These are phyloP conservation scores for Pseudozyma pruni DNA, from an alignment of 1,284 basidiomycete species.

Conservation along the genomic window DNA sequence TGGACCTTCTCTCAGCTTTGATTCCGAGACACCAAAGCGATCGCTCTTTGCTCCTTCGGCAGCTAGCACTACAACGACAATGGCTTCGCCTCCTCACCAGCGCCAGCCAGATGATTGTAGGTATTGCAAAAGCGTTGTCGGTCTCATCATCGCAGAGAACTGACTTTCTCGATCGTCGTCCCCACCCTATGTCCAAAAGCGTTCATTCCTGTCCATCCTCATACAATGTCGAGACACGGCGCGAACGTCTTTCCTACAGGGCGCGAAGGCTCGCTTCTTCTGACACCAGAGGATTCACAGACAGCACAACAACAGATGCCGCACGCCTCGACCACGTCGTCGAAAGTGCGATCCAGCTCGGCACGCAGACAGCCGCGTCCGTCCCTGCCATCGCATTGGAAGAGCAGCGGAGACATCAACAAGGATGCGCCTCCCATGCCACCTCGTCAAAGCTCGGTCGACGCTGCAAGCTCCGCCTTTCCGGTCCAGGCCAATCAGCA, in stretches of 20 bases:
- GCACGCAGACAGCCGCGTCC: conserved; percentile 17
- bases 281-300: no score
- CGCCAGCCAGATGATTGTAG: conserved; percentile 9
- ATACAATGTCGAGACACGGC: no score
- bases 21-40: conserved; percentile 7
- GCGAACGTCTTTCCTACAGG: no score
- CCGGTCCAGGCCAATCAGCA: conserved; percentile 1
- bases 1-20: conserved; percentile 12
- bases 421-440: conserved; percentile 4
- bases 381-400: conserved; percentile 27
- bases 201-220: no score
- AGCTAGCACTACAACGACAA: not conserved
- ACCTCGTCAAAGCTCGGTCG: conserved; percentile 16
- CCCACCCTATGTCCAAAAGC: no score
- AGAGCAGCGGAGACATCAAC: conserved; percentile 2
- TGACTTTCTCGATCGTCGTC: not conserved
- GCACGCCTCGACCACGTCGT: conserved; percentile 2
- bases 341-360: not conserved
- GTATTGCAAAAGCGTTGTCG: not conserved
- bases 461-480: conserved; percentile 11
- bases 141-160: not conserved
- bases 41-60: conserved; percentile 3
- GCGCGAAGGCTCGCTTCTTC: no score
- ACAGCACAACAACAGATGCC: not conserved
- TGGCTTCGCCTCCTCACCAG: not conserved